Evolutionary conservation across 2,329 filamentous ascomycete genomes (phyloP).

Genomic region (Colletotrichum sp.): DNA sequence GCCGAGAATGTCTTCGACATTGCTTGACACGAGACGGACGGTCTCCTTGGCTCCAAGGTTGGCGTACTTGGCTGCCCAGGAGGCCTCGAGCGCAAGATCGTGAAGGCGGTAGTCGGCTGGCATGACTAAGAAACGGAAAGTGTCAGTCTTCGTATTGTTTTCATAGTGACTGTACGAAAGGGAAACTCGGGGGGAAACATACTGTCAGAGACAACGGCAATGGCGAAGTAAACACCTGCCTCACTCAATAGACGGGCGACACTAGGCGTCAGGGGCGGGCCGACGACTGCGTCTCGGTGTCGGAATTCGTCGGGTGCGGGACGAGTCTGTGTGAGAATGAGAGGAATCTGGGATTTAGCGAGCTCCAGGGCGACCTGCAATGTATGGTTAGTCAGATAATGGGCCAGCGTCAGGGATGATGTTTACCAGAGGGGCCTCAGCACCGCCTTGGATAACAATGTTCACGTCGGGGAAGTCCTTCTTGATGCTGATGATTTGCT

Average conservation of each 20-base stretch:
- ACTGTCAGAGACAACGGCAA: constrained; percentile 32
- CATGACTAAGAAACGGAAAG: constrained; percentile 19
- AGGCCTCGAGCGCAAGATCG: constrained; percentile 41
- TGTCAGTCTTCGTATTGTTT: neutral
- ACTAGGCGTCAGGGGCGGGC: constrained; percentile 45
- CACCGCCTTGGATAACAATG: constrained; percentile 42
- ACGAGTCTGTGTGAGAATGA: constrained; percentile 46
- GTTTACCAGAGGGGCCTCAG: constrained; percentile 41
- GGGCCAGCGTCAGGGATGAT: neutral
- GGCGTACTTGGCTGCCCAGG: constrained; percentile 45
- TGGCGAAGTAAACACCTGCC: constrained; percentile 42
- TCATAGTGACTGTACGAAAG: too few species aligned
- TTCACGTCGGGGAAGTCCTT: constrained; percentile 36
- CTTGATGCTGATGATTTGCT: constrained; percentile 43
- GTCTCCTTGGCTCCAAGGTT: constrained; percentile 35
- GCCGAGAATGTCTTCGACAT: constrained; percentile 45
- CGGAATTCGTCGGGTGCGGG: constrained; percentile 38
- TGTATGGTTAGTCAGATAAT: neutral
- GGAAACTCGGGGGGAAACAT: neutral
- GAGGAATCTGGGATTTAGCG: constrained; percentile 41
- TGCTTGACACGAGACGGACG: constrained; percentile 41
- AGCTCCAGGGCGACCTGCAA: constrained; percentile 41
- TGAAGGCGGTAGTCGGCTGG: constrained; percentile 41
- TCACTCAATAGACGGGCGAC: constrained; percentile 42
- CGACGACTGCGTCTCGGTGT: constrained; percentile 40